Base-by-base conservation (phyloP, 805 yeast species). In the Wickerhamiella hasegawae region DNA sequence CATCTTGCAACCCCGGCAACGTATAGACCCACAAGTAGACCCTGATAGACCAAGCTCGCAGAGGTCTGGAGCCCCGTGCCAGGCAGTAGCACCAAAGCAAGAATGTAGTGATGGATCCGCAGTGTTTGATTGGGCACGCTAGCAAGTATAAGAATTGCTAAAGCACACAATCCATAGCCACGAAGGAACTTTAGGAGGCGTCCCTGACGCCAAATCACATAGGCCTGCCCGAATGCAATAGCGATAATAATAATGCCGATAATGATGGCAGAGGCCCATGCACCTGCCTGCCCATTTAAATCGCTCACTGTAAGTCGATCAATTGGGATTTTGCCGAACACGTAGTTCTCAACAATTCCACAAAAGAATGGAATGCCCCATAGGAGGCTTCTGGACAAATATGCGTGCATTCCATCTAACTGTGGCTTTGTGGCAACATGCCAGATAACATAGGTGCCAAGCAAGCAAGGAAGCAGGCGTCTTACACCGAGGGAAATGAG, bases 351-450 rank as follows among this genome's bases (percentile, higher is more conserved):
- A 47, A 84, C 63, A 23, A 80, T 65, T 1, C 95, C 94, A 3
- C 80, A 47, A 92, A 93, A 82, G 49, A 78, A 78, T 2, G 76
- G 61, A 0, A 85, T 78, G 42, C 78, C 79, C 90, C 94, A 85
- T 20, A 71, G 52, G 0, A 71, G 27, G 1, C 67, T 46, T 31
- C 72, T 42, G 15, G 57, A 44, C 17, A 59, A 40, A 25, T 50
- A 45, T 10, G 59, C 60, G 9, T 40, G 39, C 41, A 37, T 38
- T 15, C 33, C 31, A 3, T 28, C 19, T n/a, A 47, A 36, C 32
- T 40, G 45, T 17, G 40, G 42, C 34, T 40, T 36, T 8, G 46
- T 62, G 3, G 78, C 65, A 28, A 63, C 54, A 31, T 59, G 62
- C 80, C 93, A 83, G 8, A 84, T 53, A 1, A 73, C 78, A 41